phyloP scores from a whole-genome alignment of 345 rosid species.

The Populus euphratica region DNA sequence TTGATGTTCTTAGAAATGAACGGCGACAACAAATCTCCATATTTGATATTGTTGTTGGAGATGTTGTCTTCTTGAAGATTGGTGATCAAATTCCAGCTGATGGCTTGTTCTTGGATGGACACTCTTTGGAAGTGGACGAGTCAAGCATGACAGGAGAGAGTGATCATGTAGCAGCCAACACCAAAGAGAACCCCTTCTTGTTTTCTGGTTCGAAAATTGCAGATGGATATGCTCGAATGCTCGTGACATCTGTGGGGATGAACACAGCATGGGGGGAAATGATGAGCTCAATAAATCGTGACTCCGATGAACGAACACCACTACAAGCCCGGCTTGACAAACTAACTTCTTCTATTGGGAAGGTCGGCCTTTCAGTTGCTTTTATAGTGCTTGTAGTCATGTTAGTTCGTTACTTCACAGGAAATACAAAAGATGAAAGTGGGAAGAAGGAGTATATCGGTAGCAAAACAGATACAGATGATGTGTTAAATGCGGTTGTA shows the following conservation, averaged over 20 bases:
- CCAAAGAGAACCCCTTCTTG: conserved; percentile 25
- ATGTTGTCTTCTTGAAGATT: conserved; percentile 26
- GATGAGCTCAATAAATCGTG: conserved; percentile 26
- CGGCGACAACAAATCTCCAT: conserved; percentile 20
- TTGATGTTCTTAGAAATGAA: conserved; percentile 22
- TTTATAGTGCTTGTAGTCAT: conserved; percentile 24
- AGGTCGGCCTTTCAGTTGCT: conserved; percentile 30
- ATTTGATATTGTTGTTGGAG: conserved; percentile 31
- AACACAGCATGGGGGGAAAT: conserved; percentile 29
- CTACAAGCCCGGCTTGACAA: conserved; percentile 26
- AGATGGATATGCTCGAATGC: conserved; percentile 26
- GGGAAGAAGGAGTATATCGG: conserved; percentile 11
- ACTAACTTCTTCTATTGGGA: conserved; percentile 26
- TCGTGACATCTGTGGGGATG: conserved; percentile 34
- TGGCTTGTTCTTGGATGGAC: conserved; percentile 27
- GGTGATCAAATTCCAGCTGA: conserved; percentile 35
- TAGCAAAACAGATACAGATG: conserved; percentile 5
- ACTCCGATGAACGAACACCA: conserved; percentile 23
- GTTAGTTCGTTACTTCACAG: conserved; percentile 29
- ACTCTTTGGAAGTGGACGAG: conserved; percentile 27
- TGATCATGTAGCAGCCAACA: conserved; percentile 19
- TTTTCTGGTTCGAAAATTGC: conserved; percentile 31
- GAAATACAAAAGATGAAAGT: conserved; percentile 16
- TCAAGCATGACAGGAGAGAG: conserved; percentile 37
- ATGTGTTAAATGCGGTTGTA: conserved; percentile 16